Percentiles rank a stretch among this genome's conserved stretches.
Evolutionary conservation across 2,329 filamentous ascomycete genomes (phyloP).

Genomic region (Fusarium sp.): DNA sequence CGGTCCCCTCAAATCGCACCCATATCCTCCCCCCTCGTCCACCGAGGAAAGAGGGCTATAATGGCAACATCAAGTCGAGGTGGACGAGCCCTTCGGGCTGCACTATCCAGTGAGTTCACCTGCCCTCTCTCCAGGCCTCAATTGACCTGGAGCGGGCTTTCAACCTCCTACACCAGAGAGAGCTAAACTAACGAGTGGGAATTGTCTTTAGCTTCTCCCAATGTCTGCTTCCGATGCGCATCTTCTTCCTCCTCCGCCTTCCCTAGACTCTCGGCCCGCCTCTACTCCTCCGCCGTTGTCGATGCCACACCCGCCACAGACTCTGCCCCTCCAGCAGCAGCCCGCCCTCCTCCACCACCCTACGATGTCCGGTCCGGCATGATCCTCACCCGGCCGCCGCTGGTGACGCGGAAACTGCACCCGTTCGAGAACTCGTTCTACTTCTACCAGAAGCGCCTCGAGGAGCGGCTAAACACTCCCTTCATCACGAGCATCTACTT

Average conservation of each 20-base stretch:
- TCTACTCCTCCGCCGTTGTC: conserved; percentile 52
- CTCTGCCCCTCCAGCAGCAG: conserved; percentile 29
- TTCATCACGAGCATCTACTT: conserved; percentile 96
- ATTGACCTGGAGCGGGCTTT: conserved; percentile 27
- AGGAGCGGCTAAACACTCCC: conserved; percentile 88
- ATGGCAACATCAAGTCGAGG: conserved; percentile 71
- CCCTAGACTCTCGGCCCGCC: conserved; percentile 46
- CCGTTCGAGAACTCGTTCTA: conserved; percentile 93
- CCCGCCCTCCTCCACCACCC: conserved; percentile 36
- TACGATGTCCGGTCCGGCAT: conserved; percentile 74
- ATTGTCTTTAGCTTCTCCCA: conserved; percentile 44
- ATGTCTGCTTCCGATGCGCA: conserved; percentile 55
- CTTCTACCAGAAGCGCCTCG: conserved; percentile 97
- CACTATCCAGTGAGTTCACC: conserved; percentile 62
- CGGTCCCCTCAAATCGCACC: not conserved
- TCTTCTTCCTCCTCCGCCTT: conserved; percentile 45
- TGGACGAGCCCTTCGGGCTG: conserved; percentile 60
- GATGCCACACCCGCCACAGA: conserved; percentile 38
- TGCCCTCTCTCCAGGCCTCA: conserved; percentile 9
- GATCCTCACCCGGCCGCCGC: conserved; percentile 87
- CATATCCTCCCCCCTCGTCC: conserved; percentile 21
- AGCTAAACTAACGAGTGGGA: conserved; percentile 18
- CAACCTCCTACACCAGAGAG: not conserved
- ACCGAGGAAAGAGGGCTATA: conserved; percentile 30
- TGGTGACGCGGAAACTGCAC: conserved; percentile 85